Evolutionary conservation across 768 basidiomycete genomes (phyloP).

Genomic region (Pisolithus albus): DNA sequence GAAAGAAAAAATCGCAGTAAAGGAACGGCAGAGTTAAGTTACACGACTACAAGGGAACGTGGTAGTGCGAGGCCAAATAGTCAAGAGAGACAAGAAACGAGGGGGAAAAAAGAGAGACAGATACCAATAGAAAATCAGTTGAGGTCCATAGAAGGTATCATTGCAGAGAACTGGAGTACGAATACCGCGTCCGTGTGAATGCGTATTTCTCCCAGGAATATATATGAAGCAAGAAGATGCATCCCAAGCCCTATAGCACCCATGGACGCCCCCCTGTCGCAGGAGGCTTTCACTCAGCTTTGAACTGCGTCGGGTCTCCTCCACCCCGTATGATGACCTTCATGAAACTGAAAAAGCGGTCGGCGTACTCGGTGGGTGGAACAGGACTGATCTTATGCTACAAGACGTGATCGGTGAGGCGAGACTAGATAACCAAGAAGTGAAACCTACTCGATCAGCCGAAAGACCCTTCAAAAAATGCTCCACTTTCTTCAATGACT

Average conservation of each 20-base stretch:
- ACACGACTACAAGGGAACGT: not conserved
- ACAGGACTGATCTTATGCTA: conserved; percentile 96
- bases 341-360: conserved; percentile 85
- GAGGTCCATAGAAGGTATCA: not conserved
- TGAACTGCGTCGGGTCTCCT: conserved; percentile 51
- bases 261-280: not conserved
- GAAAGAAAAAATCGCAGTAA: not conserved
- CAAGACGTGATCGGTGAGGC: conserved; percentile 9
- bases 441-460: conserved; percentile 73
- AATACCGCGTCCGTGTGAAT: not conserved
- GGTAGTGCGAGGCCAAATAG: not conserved
- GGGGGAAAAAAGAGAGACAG: not conserved
- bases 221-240: not conserved
- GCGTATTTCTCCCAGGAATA: not conserved
- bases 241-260: not conserved
- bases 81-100: not conserved
- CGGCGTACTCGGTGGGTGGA: conserved; percentile 77
- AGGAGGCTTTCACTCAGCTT: conserved; percentile 28
- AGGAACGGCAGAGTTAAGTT: not conserved
- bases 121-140: not conserved
- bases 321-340: conserved; percentile 80
- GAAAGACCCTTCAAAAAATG: conserved; percentile 88
- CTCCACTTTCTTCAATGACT: conserved; percentile 68
- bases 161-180: not conserved
- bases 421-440: not conserved